These are phyloP conservation scores for Oryza rufipogon DNA, from an alignment of 176 grass and related monocot species.

Conservation along the genomic window DNA sequence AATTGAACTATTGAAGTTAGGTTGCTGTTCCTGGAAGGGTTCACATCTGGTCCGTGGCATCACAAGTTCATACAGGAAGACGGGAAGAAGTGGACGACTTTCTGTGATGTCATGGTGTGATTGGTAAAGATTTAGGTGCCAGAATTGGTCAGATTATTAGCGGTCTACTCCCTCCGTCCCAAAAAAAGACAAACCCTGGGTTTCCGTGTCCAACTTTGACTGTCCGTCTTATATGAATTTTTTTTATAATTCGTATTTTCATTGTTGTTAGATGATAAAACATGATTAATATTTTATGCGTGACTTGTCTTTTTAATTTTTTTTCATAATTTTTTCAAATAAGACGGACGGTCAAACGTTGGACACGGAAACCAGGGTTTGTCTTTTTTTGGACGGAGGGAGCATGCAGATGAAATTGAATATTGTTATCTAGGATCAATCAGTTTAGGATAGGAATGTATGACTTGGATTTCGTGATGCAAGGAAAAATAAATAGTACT, in stretches of 20 bases:
- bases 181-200: too few species aligned
- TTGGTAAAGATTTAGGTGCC: neutral
- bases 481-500: neutral
- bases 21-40: conserved; percentile 5
- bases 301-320: too few species aligned
- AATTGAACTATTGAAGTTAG: neutral
- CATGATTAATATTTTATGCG: too few species aligned
- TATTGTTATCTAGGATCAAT: conserved; percentile 6
- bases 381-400: too few species aligned
- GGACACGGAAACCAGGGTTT: too few species aligned
- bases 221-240: too few species aligned
- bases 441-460: neutral
- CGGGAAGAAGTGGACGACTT: neutral
- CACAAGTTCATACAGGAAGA: too few species aligned
- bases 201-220: too few species aligned
- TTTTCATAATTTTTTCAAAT: too few species aligned
- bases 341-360: too few species aligned
- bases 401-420: neutral
- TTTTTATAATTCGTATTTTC: too few species aligned
- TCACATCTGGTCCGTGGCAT: neutral
- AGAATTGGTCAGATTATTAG: conserved; percentile 27
- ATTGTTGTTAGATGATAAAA: too few species aligned
- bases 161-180: neutral
- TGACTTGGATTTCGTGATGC: neutral
- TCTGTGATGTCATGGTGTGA: conserved; percentile 23